Base-by-base conservation (phyloP, 2,329 filamentous ascomycete species). In the Penicillium sp. region DNA sequence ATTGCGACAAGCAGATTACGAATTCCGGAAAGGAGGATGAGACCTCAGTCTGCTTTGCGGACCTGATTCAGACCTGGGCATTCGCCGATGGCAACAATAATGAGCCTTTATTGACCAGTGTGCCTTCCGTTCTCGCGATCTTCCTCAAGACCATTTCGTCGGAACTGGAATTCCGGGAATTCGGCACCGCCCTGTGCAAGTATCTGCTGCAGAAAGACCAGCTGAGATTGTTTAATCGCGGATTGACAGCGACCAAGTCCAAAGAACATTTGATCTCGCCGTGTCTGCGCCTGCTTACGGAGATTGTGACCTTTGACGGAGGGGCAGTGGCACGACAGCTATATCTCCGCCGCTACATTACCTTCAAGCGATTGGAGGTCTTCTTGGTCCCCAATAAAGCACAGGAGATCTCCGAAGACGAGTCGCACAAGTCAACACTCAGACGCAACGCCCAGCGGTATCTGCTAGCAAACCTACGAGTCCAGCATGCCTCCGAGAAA, bases 261-360 rank as follows among this genome's bases (percentile, higher is more conserved):
- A 95, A 95, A 64, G 89, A 90, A 33, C 89, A 88, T 68, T 76
- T 97, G 50, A 91, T 96, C 53, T 93, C 89, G 2, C 92, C 93
- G 0, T 91, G 88, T 19, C 74, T 99, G 50, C 84, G 92, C 49
- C 74, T 99, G 43, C 78, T 99, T 52, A 88, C 86, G 43, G 92
- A 99, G 71, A 79, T 91, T n/a, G 82, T 89, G 13, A 83, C 79
- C 46, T 87, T 95, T 56, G 91, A 97, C 69, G 90, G 90, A 13
- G 95, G 93, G 12, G 81, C 83, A 35, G 78, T 90, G 47, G 89
- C 91, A 25, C 84, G 82, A 58, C 79, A 84, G 38, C 78, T 96
- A 29, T 95, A 95, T 66, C 80, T 86, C 44, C 84, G 84, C 28
- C 81, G 89, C 58, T 84, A 89, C 60, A 84, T 83, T 51, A 93